A percentile compares a stretch with the other conserved stretches of the same genome.
These are phyloP conservation scores for Elsinoe perseae DNA, from an alignment of 2,329 filamentous ascomycete genomes.

Conservation along the genomic window DNA sequence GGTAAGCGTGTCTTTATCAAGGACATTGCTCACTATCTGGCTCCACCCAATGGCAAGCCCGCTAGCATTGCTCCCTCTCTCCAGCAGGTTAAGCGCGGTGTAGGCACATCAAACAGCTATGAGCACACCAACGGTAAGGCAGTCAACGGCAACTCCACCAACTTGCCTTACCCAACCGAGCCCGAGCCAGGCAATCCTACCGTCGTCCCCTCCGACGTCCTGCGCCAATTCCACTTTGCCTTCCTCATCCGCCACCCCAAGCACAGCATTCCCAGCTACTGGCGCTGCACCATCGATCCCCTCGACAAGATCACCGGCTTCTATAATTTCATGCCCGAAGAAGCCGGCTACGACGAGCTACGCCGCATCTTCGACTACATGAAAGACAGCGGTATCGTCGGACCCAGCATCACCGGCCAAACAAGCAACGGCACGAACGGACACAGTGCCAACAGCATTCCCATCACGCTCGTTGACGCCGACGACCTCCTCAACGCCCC, in stretches of 20 bases:
- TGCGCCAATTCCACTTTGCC: slow-evolving; percentile 82
- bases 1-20: slow-evolving; percentile 95
- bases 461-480: slow-evolving; percentile 83
- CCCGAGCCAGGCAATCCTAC: slow-evolving; percentile 71
- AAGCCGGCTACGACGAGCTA: slow-evolving; percentile 87
- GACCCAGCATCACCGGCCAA: slow-evolving; percentile 54
- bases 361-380: slow-evolving; percentile 83
- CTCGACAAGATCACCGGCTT: slow-evolving; percentile 77
- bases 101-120: slow-evolving; percentile 43
- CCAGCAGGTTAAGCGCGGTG: slow-evolving; percentile 46
- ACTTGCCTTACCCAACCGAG: slow-evolving; percentile 51
- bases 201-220: slow-evolving; percentile 64
- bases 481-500: slow-evolving; percentile 89
- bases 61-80: slow-evolving; percentile 74
- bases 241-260: slow-evolving; percentile 97
- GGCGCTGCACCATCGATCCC: slow-evolving; percentile 85
- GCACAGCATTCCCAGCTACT: slow-evolving; percentile 85
- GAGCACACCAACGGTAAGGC: slow-evolving; percentile 30
- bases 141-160: slow-evolving; percentile 28
- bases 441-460: slow-evolving; percentile 34
- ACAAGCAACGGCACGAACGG: slow-evolving; percentile 28
- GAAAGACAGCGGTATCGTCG: slow-evolving; percentile 59
- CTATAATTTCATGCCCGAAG: slow-evolving; percentile 73
- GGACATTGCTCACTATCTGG: slow-evolving; percentile 88
- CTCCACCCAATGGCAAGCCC: slow-evolving; percentile 63